A percentile compares a stretch with the other conserved stretches of the same genome.
Conservation (phyloP, 1,139 yeast species). For the Suhomyces guaymorum region DNA sequence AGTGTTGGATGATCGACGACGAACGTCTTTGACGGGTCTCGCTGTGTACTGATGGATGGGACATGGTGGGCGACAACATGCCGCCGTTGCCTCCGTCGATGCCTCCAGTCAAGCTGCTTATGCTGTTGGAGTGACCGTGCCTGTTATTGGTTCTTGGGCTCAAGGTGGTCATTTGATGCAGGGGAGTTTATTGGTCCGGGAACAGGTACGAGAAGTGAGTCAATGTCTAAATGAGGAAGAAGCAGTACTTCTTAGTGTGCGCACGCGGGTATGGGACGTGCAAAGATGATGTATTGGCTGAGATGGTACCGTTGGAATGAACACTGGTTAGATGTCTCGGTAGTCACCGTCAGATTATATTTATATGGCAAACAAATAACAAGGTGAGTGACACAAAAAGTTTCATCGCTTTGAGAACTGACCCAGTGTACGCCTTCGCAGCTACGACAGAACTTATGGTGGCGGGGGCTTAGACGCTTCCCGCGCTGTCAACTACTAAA, state of each 20-base stretch:
- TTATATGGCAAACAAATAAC: slow-evolving; percentile 10
- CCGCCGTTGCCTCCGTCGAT: slow-evolving; percentile 15
- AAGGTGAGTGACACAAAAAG: slow-evolving; percentile 9
- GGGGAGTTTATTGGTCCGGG: too few relatives aligned
- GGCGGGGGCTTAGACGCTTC: neutral
- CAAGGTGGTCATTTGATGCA: slow-evolving; percentile 10
- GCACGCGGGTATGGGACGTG: too few relatives aligned
- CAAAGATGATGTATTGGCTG: neutral
- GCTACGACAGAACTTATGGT: too few relatives aligned
- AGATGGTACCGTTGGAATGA: neutral
- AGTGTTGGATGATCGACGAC: slow-evolving; percentile 71
- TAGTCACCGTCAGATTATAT: slow-evolving; percentile 8
- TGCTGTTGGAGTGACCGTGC: slow-evolving; percentile 19
- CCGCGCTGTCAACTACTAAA: neutral
- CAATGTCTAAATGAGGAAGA: too few relatives aligned
- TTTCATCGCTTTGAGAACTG: slow-evolving; percentile 3
- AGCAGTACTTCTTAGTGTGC: too few relatives aligned
- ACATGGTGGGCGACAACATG: slow-evolving; percentile 28
- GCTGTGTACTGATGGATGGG: slow-evolving; percentile 31
- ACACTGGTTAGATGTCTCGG: slow-evolving; percentile 1
- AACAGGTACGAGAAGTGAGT: neutral
- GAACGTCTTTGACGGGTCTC: slow-evolving; percentile 46
- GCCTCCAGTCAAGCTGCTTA: slow-evolving; percentile 22
- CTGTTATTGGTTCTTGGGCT: slow-evolving; percentile 11
- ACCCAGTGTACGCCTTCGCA: slow-evolving; percentile 2